Conservation (phyloP, 495 filamentous ascomycete genomes). For the Aspergillus biplanus region DNA sequence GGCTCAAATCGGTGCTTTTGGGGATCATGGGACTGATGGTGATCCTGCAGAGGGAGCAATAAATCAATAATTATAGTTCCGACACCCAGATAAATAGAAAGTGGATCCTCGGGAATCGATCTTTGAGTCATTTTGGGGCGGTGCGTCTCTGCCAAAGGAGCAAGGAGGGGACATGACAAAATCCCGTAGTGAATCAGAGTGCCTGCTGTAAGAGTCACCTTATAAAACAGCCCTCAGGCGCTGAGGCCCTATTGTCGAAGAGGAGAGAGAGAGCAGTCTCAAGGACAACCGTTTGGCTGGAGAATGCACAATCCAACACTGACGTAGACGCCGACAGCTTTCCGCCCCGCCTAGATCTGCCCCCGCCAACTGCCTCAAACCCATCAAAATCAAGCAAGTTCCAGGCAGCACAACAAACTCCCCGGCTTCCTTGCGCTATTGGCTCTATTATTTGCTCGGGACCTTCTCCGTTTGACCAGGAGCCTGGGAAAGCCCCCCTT, state of each 20-base stretch:
- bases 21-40: slow-evolving; percentile 96
- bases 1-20: slow-evolving; percentile 93
- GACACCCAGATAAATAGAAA: not conserved
- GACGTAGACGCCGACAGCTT: slow-evolving; percentile 19
- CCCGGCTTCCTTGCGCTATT: not conserved
- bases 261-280: too few relatives aligned
- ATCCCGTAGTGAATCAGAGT: too few relatives aligned
- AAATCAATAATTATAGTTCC: not conserved
- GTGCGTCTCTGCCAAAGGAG: not conserved
- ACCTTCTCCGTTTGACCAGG: not conserved
- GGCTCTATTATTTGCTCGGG: not conserved
- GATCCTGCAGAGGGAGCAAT: slow-evolving; percentile 84
- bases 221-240: too few relatives aligned
- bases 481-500: not conserved
- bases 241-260: too few relatives aligned
- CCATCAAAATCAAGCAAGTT: not conserved
- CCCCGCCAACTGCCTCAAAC: slow-evolving; percentile 19
- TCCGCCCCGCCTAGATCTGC: slow-evolving; percentile 41
- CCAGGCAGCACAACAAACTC: not conserved
- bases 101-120: not conserved
- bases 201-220: too few relatives aligned
- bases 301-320: slow-evolving; percentile 10
- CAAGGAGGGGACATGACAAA: too few relatives aligned
- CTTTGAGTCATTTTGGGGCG: slow-evolving; percentile 12
- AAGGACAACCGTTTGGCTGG: too few relatives aligned